A percentile compares a stretch with the other conserved stretches of the same genome.
These are phyloP conservation scores for Marasmius fiardii DNA, from an alignment of 1,284 basidiomycete species.

Conservation along the genomic window DNA sequence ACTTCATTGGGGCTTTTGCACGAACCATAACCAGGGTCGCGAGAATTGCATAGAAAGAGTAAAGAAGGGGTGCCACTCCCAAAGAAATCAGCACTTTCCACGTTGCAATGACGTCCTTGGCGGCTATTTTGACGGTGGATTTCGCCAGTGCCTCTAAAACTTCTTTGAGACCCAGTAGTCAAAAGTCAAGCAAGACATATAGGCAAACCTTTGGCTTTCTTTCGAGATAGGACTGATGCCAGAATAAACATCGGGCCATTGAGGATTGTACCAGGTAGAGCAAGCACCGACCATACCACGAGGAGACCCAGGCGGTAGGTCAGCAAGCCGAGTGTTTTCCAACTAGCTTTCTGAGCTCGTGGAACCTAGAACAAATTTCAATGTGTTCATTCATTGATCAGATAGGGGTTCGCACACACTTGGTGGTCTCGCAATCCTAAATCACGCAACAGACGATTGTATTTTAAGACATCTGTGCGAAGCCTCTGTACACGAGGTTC, in stretches of 20 bases:
- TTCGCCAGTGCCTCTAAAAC: constrained; percentile 91
- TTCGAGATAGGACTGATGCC: constrained; percentile 85
- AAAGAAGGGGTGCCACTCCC: constrained; percentile 86
- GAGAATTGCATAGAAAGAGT: constrained; percentile 79
- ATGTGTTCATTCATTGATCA: neutral
- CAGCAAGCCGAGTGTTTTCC: constrained; percentile 88
- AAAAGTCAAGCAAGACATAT: constrained; percentile 7
- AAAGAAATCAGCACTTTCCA: constrained; percentile 98
- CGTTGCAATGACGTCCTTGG: constrained; percentile 92
- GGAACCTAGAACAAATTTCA: constrained; percentile 49
- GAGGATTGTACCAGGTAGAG: constrained; percentile 92
- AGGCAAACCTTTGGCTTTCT: constrained; percentile 83
- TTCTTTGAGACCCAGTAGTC: constrained; percentile 8
- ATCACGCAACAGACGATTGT: constrained; percentile 90
- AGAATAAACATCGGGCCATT: constrained; percentile 95
- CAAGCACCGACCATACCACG: constrained; percentile 81
- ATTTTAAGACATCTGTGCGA: constrained; percentile 83
- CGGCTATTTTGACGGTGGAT: constrained; percentile 94
- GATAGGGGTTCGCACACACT: constrained; percentile 37
- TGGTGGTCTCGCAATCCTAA: constrained; percentile 98
- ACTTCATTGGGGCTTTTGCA: constrained; percentile 59
- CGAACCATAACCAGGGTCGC: constrained; percentile 78
- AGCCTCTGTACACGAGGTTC: constrained; percentile 88
- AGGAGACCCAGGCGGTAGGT: constrained; percentile 84
- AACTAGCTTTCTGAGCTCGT: constrained; percentile 78